These are phyloP conservation scores for Luffa acutangula DNA, from an alignment of 306 rosid species.

Conservation along the genomic window DNA sequence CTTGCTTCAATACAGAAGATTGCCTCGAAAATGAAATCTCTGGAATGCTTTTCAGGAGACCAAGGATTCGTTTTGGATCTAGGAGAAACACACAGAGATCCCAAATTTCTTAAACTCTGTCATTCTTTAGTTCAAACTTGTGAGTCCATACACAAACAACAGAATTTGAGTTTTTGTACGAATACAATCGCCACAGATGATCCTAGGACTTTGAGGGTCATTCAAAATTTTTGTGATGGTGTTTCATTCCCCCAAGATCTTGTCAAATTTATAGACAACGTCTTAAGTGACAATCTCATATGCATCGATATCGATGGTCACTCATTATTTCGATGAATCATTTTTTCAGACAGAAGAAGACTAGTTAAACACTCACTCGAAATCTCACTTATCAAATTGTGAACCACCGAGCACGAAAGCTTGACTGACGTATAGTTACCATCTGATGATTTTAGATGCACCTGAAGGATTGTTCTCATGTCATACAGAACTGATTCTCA, in stretches of 20 bases:
- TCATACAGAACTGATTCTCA: background rate
- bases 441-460: background rate
- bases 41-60: conserved; percentile 42
- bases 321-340: background rate
- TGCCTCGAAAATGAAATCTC: conserved; percentile 31
- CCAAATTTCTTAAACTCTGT: conserved; percentile 41
- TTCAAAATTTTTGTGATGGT: conserved; percentile 28
- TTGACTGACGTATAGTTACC: background rate
- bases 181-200: conserved; percentile 25
- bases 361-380: background rate
- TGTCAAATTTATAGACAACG: conserved; percentile 28
- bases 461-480: background rate
- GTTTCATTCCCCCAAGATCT: conserved; percentile 51
- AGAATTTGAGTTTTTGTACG: conserved; percentile 7
- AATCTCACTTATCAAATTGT: background rate
- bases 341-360: background rate
- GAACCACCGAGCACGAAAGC: conserved; percentile 10
- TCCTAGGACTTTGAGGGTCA: conserved; percentile 18
- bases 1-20: conserved; percentile 33
- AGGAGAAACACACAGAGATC: conserved; percentile 31
- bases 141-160: conserved; percentile 29
- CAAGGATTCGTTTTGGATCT: conserved; percentile 34
- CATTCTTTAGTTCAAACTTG: conserved; percentile 34
- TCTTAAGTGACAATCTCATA: background rate
- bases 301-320: too few species aligned